Evolutionary conservation across 73 alveolate species (phyloP), one percentile per base, ranked within the genome.

Genomic region (Stentor roeselii): DNA sequence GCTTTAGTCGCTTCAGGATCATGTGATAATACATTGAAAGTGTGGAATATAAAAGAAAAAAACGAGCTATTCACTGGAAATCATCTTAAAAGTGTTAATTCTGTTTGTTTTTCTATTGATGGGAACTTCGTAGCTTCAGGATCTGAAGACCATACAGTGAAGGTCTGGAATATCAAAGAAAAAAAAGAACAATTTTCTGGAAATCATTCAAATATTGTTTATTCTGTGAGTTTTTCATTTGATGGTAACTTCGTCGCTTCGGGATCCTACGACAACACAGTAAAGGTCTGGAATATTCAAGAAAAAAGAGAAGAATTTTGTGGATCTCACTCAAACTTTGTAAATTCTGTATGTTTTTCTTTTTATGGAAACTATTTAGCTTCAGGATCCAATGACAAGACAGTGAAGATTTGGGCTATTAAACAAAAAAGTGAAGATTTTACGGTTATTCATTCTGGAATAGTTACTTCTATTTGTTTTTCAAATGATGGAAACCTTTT

Each of bases 401-500:
- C 99, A 3, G 82, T 97, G 4, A 97, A 96, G 90, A 95, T 97
- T n/a, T 97, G 99, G 99, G 99, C 96, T 91, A 90, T 97, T 84
- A 95, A 98, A 92, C 90, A 92, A 92, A 99, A 99, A 0, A 95
- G 93, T 88, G 86, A 92, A 36, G 90, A 96, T 42, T 97, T 95
- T 82, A 97, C 99, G 39, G 96, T 97, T 95, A 99, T 99, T 1
- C 99, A 97, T 88, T 96, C 95, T 89, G 99, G 99, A 3, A 93
- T 92, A 42, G 90, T 95, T 37, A 92, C 94, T 80, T 86, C 98
- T 67, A 97, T 90, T 85, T 93, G 92, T 60, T 97, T 97, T 94
- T 87, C 95, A 60, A 93, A 95, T 42, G 93, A 93, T 85, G 99
- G 99, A 42, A 98, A 94, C 83, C 94, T 93, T 77, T 97, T 97